Evolutionary conservation across 2,329 filamentous ascomycete species (phyloP).

Genomic region (Tolypocladium inflatum): DNA sequence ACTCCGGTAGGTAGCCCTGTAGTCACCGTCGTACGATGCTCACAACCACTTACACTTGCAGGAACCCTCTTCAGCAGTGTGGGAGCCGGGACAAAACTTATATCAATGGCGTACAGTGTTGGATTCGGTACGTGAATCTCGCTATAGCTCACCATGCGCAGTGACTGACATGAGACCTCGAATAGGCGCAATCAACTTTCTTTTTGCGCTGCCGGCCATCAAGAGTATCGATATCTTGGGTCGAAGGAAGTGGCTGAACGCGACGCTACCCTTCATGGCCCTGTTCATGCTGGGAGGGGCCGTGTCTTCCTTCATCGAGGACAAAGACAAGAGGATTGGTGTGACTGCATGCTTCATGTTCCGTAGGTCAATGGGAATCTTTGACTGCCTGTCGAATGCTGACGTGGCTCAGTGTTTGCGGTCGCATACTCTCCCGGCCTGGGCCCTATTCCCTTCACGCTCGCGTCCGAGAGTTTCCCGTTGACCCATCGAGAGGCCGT

Average conservation of each 20-base stretch:
- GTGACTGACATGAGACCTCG: neutral
- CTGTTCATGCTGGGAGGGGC: slow-evolving; percentile 29
- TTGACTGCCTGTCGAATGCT: neutral
- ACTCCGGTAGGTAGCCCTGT: slow-evolving; percentile 22
- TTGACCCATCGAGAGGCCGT: slow-evolving; percentile 36
- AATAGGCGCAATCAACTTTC: slow-evolving; percentile 28
- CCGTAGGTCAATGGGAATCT: slow-evolving; percentile 5
- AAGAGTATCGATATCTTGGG: slow-evolving; percentile 26
- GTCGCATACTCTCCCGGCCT: slow-evolving; percentile 30
- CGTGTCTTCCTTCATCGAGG: slow-evolving; percentile 18
- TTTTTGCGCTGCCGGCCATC: slow-evolving; percentile 29
- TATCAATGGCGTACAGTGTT: slow-evolving; percentile 18
- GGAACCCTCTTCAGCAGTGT: slow-evolving; percentile 14
- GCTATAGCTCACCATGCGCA: no score
- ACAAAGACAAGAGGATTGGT: slow-evolving; percentile 11
- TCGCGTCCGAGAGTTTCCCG: slow-evolving; percentile 41
- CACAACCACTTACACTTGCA: slow-evolving; percentile 3
- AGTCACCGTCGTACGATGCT: neutral
- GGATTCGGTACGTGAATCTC: slow-evolving; percentile 16
- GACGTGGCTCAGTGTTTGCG: slow-evolving; percentile 21
- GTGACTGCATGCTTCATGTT: slow-evolving; percentile 28
- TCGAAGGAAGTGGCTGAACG: slow-evolving; percentile 30
- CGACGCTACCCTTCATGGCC: slow-evolving; percentile 33
- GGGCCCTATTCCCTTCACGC: slow-evolving; percentile 39
- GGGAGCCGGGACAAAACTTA: slow-evolving; percentile 8